Base-by-base conservation (phyloP, 345 rosid species). In the Eucalyptus guilfoylei region DNA sequence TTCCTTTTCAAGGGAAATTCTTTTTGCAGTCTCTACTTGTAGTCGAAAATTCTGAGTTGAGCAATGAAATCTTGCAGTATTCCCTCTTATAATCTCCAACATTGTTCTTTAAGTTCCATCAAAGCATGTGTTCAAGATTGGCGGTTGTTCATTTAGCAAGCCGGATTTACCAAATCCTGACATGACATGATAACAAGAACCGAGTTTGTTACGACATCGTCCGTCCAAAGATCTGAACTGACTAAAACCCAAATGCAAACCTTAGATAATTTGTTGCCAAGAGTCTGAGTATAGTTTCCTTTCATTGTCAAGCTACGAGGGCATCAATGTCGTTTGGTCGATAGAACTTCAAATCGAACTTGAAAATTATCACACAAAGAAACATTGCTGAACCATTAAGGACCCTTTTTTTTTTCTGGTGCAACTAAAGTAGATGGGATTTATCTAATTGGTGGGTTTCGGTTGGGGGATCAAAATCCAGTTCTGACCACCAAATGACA, bases 11-110 rank as follows among this genome's bases (percentile, higher is more conserved):
- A 37, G 89, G 91, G 93, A 91, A 88, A 93, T 94, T 93, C 94
- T 95, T 95, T 94, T 95, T 95, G 96, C 94, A 94, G 96, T 93
- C 92, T 88, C 88, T 92, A 76, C 83, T 92, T 93, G 92, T 91
- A 54, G 87, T 88, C 24, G 45, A 48, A 47, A 47, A 60, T 50
- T 34, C 48, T 7, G 88, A 23, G 80, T 60, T 34, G 76, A 60
- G 50, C 62, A 87, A 58, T 54, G 88, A 87, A 60, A 87, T 87
- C 83, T 76, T 76, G 45, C 42, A 76, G 45, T 37, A 21, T 76
- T 19, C 83, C 45, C 47, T 76, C 83, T 11, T 37, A 37, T 37
- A 76, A 19, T 76, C 47, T 37, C 83, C 7, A 5, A 23, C 13
- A 6, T 40, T 37, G 47, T 76, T 37, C 47, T 37, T 37, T 24